Base-by-base conservation (phyloP, 495 filamentous ascomycete species). In the Haplographium delicatum region DNA sequence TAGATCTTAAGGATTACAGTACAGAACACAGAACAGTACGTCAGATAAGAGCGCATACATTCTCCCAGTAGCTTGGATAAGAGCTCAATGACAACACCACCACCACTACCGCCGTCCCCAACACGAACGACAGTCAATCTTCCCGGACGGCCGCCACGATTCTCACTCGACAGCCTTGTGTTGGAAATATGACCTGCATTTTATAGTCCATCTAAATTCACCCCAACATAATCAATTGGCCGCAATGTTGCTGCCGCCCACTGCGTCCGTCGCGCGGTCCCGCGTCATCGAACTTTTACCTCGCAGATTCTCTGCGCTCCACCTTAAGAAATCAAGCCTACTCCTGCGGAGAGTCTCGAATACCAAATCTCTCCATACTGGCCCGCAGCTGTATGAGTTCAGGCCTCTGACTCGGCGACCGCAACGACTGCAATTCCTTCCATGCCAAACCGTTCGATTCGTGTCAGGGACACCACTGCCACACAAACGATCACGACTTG, bases 401-500 rank as follows among this genome's bases (percentile, higher is more conserved):
- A 7, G 26, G 7, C 15, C 39, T 23, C 27, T 26, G 13, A 13
- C 23, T 6, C 41, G 30, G 4, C 43, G 24, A 44, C 15, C 38
- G 8, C 38, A 27, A 44, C 45, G 23, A 31, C 42, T 27, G 39
- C 39, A 47, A 22, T 41, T 44, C n/a, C 44, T 49, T 22, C 40
- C 28, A 11, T 23, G 4, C 19, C 51, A 50, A 23, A 44, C 19
- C n/a, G 26, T 48, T 7, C 44, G 60, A 30, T 47, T 27, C 26
- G 59, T 79, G 9, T 77, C 73, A 0, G 74, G 70, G 15, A 68
- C 63, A 53, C 74, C 75, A 9, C 67, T 78, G 9, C 75, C 74
- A 0, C 70, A 70, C 51, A 39, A 55, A 30, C 68, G 59, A 48
- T 74, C 70, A 3, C 62, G 59, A 25, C 22, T 73, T 3, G 56